Percentiles rank a stretch among this genome's conserved stretches.
Conservation (phyloP, 2,329 filamentous ascomycete species). For the Chaetothyriales sp. region DNA sequence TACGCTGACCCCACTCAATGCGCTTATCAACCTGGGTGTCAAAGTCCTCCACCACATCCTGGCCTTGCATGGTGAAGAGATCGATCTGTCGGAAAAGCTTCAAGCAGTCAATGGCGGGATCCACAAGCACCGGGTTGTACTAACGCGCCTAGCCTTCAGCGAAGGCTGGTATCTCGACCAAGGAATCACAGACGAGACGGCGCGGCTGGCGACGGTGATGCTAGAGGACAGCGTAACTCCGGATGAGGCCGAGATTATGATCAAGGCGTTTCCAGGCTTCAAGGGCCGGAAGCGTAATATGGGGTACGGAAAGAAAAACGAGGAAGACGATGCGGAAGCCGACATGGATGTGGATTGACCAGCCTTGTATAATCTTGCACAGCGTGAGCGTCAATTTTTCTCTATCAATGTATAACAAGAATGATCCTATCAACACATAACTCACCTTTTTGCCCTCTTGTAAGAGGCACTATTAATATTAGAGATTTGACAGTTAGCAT, state of each 20-base stretch:
- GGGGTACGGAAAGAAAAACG: slow-evolving; percentile 19
- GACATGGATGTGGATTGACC: not conserved
- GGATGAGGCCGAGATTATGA: slow-evolving; percentile 53
- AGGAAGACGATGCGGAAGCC: slow-evolving; percentile 5
- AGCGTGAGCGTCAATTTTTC: not conserved
- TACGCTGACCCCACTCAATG: slow-evolving; percentile 27
- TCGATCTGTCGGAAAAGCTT: slow-evolving; percentile 59
- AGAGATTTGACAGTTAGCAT: not conserved
- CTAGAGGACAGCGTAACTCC: slow-evolving; percentile 68
- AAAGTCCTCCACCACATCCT: slow-evolving; percentile 47
- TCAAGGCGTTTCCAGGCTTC: slow-evolving; percentile 28
- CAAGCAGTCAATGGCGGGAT: slow-evolving; percentile 53
- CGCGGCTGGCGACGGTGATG: slow-evolving; percentile 66
- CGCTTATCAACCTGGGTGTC: slow-evolving; percentile 44
- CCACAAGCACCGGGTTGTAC: slow-evolving; percentile 66
- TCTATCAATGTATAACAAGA: not conserved
- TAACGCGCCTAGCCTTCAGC: slow-evolving; percentile 73
- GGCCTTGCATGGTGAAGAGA: slow-evolving; percentile 43
- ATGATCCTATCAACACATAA: not conserved
- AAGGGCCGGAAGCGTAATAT: slow-evolving; percentile 8
- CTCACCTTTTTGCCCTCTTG: no score
- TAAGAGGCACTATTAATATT: no score
- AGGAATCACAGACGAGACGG: slow-evolving; percentile 61
- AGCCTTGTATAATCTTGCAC: slow-evolving; percentile 1
- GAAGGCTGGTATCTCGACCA: slow-evolving; percentile 64